Percentiles rank a stretch among this genome's conserved stretches.
These are phyloP conservation scores for Mrakiaceae sp. DNA, from an alignment of 1,284 basidiomycete species.

Conservation along the genomic window DNA sequence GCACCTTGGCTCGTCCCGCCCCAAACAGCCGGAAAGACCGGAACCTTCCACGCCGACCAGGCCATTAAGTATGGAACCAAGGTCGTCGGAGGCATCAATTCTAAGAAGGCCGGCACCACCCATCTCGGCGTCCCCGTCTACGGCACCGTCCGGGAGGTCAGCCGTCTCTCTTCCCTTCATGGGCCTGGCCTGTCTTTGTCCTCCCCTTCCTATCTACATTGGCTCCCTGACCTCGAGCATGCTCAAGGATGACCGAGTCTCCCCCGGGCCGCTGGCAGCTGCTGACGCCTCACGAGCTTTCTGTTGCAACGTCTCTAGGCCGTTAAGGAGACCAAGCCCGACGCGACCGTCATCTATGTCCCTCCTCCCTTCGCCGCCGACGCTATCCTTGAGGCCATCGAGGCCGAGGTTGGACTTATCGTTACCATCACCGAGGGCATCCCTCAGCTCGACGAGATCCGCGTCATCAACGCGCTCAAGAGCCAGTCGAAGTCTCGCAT, in stretches of 20 bases:
- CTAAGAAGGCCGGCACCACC: constrained; percentile 91
- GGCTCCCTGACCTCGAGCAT: too few species aligned
- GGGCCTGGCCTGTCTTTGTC: neutral
- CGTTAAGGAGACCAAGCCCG: constrained; percentile 68
- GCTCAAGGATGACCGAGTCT: too few species aligned
- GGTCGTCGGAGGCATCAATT: constrained; percentile 95
- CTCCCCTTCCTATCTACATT: too few species aligned
- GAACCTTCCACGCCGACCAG: constrained; percentile 93
- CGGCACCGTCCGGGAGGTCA: constrained; percentile 78
- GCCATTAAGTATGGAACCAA: constrained; percentile 80
- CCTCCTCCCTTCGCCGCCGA: constrained; percentile 86
- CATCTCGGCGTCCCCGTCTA: constrained; percentile 95
- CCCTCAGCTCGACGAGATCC: constrained; percentile 89
- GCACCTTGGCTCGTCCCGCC: neutral
- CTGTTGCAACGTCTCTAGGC: constrained; percentile 44
- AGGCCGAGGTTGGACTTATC: constrained; percentile 90
- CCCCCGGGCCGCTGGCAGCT: too few species aligned
- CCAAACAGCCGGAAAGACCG: constrained; percentile 28
- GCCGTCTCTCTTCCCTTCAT: constrained; percentile 22
- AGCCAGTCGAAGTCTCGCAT: constrained; percentile 90
- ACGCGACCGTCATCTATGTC: constrained; percentile 90
- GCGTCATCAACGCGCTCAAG: constrained; percentile 83
- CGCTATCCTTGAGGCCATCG: constrained; percentile 94
- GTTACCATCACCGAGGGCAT: constrained; percentile 97
- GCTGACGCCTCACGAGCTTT: neutral